Conservation (phyloP, 345 rosid species). For the Populus ilicifolia region DNA sequence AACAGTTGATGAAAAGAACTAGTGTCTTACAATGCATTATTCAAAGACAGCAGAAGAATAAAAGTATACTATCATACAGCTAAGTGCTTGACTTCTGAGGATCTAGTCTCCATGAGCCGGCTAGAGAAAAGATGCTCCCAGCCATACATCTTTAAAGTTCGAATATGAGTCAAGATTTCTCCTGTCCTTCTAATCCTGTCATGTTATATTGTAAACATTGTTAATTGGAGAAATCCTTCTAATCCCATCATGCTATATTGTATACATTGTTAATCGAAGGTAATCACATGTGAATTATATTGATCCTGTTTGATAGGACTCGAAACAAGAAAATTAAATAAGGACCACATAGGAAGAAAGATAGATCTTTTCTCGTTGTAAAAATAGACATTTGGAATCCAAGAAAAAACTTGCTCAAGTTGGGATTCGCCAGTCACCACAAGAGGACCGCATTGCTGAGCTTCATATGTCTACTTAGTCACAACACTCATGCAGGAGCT, state of each 20-base stretch:
- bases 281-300: background rate
- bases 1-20: background rate
- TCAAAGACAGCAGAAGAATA: slow-evolving; percentile 4
- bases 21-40: slow-evolving; percentile 3
- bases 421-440: background rate
- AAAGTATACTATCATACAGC: slow-evolving; percentile 44
- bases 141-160: slow-evolving; percentile 79
- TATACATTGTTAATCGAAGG: slow-evolving; percentile 7
- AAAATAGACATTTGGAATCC: background rate
- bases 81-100: slow-evolving; percentile 74
- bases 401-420: background rate
- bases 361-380: background rate
- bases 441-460: background rate
- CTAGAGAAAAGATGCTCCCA: slow-evolving; percentile 83
- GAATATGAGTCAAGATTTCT: slow-evolving; percentile 75
- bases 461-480: background rate
- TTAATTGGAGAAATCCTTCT: slow-evolving; percentile 39
- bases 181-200: slow-evolving; percentile 84
- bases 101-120: slow-evolving; percentile 74
- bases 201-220: slow-evolving; percentile 13
- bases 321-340: background rate
- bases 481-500: background rate
- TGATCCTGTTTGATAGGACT: background rate
- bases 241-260: slow-evolving; percentile 46
- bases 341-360: background rate